Evolutionary conservation across 2,329 filamentous ascomycete species (phyloP), one percentile per base, ranked within the genome.

Genomic region (Neofusicoccum kwambonambiense): DNA sequence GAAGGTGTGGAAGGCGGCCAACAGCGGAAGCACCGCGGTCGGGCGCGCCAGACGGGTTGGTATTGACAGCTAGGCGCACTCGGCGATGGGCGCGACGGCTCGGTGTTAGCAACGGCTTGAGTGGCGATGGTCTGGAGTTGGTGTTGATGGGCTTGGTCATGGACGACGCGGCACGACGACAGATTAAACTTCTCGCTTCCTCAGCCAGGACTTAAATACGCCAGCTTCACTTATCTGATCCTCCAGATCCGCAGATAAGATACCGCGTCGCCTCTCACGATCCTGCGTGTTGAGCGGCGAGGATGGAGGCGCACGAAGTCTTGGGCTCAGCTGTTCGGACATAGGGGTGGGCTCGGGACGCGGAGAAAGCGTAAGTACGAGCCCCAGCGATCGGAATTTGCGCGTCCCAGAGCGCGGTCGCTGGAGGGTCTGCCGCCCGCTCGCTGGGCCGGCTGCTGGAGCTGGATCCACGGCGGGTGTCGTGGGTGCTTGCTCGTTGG

Each of bases 241-340:
- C 54, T 45, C 11, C 54, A 17, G 52, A 57, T 57, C 54, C 54
- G 54, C 54, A 42, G 56, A 60, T 60, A 47, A 60, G 56, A 60
- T 47, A 47, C 45, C 54, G 41, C 35, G 8, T 34, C 12, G 2
- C 41, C 22, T 19, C 52, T 57, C 37, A 22, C 19, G 52, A 9
- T 31, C 39, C 5, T 1, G 27, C 27, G 27, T 42, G 17, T 19
- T n/a, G 13, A 5, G 39, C 31, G 19, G 17, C 35, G 51, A 13
- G 3, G 19, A 17, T 22, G 51, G 5, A 41, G 51, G 51, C 34
- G 51, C 37, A 41, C 15, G 1, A 7, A 11, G 35, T 41, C 8
- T 22, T 12, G 17, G 17, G 11, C 39, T 13, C 11, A 12, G 44
- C 22, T 19, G 17, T 9, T 60, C 31, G 56, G 52, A 57, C 39